A percentile compares a stretch with the other conserved stretches of the same genome.
Evolutionary conservation across 306 rosid species (phyloP).

Genomic region (Trichosanthes truncata): DNA sequence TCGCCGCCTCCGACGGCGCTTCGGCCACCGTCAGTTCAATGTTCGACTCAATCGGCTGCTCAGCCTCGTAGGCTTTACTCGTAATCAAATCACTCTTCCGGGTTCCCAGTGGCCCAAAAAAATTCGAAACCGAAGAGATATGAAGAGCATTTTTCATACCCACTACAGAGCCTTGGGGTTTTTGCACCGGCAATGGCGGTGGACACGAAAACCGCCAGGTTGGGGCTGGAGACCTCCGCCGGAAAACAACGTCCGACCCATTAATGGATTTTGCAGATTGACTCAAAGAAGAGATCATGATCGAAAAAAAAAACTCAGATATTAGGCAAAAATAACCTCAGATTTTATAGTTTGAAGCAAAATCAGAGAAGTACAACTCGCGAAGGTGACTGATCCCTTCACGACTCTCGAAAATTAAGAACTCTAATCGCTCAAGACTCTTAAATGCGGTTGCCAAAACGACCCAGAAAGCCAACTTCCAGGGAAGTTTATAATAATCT

Average conservation of each 20-base stretch:
- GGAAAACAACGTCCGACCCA: constrained; percentile 19
- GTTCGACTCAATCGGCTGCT: constrained; percentile 33
- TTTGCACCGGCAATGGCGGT: background rate
- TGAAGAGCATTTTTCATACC: background rate
- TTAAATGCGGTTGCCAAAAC: background rate
- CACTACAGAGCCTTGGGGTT: background rate
- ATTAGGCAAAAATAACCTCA: background rate
- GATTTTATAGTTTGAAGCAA: background rate
- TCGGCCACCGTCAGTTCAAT: constrained; percentile 19
- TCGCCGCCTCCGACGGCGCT: constrained; percentile 43
- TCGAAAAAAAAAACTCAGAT: background rate
- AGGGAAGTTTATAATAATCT: background rate
- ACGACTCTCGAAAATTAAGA: background rate
- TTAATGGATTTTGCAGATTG: constrained; percentile 13
- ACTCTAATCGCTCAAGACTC: background rate
- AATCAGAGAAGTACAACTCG: background rate
- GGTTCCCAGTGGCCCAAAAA: background rate
- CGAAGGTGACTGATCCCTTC: background rate
- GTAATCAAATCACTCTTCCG: background rate
- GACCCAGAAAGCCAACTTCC: background rate
- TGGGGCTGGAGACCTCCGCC: constrained; percentile 8
- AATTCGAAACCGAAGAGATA: background rate
- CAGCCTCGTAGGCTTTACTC: constrained; percentile 24
- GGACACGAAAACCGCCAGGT: background rate
- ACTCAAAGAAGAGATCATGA: constrained; percentile 36